Evolutionary conservation across 148 eudicot species (phyloP).

Genomic region (Rhododendron henanense): DNA sequence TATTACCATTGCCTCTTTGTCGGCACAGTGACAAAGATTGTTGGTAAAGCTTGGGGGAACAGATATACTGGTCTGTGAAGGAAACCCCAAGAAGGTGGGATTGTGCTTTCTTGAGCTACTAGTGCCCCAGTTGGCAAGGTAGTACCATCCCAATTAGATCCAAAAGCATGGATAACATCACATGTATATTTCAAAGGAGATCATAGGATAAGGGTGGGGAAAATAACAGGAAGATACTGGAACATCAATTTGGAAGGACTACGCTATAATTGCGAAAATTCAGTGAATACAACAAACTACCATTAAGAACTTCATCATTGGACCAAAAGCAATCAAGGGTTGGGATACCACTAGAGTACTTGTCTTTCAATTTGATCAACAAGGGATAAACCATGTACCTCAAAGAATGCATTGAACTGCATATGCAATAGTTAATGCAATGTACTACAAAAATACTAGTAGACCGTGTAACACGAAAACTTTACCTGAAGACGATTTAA

Average conservation of each 20-base stretch:
- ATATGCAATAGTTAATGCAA: neutral
- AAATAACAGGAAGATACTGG: neutral
- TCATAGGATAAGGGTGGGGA: neutral
- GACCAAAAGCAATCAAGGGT: neutral
- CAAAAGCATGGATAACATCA: neutral
- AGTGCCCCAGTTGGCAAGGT: neutral
- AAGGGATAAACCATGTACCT: neutral
- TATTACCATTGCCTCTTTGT: no score
- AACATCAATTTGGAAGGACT: neutral
- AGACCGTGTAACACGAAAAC: neutral
- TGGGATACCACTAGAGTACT: neutral
- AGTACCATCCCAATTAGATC: neutral
- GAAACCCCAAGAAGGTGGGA: neutral
- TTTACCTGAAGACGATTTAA: constrained; percentile 97
- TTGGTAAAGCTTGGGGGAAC: neutral
- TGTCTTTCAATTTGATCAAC: neutral
- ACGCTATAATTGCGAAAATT: neutral
- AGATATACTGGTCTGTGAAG: neutral
- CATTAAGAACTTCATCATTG: neutral
- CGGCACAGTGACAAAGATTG: neutral
- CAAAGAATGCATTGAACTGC: neutral
- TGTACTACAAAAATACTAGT: neutral
- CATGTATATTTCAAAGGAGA: neutral
- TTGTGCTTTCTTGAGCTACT: neutral
- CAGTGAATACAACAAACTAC: neutral